Percentiles rank a stretch among this genome's conserved stretches.
Evolutionary conservation across 106 monocot genomes (phyloP).

Genomic region (Phalaenopsis equestris): DNA sequence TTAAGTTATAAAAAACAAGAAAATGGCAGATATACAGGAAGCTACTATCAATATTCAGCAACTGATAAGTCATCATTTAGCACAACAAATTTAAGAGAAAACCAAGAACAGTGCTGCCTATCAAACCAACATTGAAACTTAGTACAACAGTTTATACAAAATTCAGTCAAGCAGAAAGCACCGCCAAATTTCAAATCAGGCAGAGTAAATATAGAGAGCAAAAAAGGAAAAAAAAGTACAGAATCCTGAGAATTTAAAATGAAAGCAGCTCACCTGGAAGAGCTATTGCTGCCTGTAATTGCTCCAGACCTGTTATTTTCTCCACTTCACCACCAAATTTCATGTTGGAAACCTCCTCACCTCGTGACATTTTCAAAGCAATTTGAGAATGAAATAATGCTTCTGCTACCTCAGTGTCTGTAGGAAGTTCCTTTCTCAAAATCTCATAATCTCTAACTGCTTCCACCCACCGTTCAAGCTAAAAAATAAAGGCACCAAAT

Average conservation of each 20-base stretch:
- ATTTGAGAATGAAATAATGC: conserved; percentile 71
- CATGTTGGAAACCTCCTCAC: conserved; percentile 68
- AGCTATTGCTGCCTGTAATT: conserved; percentile 52
- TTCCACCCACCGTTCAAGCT: conserved; percentile 91
- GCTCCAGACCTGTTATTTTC: conserved; percentile 47
- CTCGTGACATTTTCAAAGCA: conserved; percentile 55
- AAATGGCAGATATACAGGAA: background rate
- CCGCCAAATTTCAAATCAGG: no score
- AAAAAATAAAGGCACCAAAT: conserved; percentile 1
- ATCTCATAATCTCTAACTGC: conserved; percentile 73
- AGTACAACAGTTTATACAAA: no score
- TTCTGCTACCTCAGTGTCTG: conserved; percentile 67
- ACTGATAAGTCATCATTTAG: background rate
- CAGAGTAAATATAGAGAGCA: no score
- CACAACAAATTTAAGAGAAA: background rate
- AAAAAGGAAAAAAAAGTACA: no score
- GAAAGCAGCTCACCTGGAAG: conserved; percentile 38
- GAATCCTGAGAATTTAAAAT: no score
- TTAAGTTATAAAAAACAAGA: background rate
- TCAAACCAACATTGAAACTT: no score
- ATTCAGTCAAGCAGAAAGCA: no score
- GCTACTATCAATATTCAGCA: background rate
- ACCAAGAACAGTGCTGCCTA: no score
- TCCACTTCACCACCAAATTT: conserved; percentile 82
- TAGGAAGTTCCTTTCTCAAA: conserved; percentile 67